These are phyloP conservation scores for Dinochytrium kinnereticum DNA, from an alignment of 371 early-diverging fungal genomes.

Conservation along the genomic window DNA sequence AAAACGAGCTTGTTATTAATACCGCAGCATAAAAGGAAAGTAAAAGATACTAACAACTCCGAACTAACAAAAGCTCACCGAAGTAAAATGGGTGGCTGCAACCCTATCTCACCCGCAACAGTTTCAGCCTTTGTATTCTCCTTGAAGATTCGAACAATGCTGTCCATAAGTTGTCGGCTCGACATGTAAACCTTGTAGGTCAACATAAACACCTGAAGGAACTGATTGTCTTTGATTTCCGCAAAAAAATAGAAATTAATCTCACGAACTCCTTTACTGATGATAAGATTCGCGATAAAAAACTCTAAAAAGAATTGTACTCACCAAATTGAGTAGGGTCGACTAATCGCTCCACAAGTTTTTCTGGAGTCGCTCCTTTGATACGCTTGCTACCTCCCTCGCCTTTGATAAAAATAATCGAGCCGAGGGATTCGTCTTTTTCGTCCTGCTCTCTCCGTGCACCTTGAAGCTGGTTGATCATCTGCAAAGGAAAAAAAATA, in stretches of 20 bases:
- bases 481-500: conserved; percentile 32
- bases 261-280: neutral
- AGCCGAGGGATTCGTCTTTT: conserved; percentile 51
- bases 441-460: conserved; percentile 48
- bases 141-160: conserved; percentile 31
- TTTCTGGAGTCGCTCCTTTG: conserved; percentile 54
- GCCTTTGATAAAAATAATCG: conserved; percentile 49
- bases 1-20: too few relatives aligned
- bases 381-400: conserved; percentile 49
- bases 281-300: too few relatives aligned
- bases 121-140: conserved; percentile 25
- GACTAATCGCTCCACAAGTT: conserved; percentile 57
- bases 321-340: conserved; percentile 55
- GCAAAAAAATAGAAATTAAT: too few relatives aligned
- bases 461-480: conserved; percentile 44
- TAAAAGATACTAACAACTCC: neutral
- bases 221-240: conserved; percentile 51
- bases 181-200: conserved; percentile 52
- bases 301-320: too few relatives aligned
- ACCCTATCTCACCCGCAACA: conserved; percentile 26
- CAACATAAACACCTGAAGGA: conserved; percentile 54
- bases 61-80: too few relatives aligned
- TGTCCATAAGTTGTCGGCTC: conserved; percentile 42
- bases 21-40: neutral
- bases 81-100: conserved; percentile 29